Percentiles rank a stretch among this genome's conserved stretches.
Conservation (phyloP, 352 stramenopile species). For the Phytophthora brassicae region DNA sequence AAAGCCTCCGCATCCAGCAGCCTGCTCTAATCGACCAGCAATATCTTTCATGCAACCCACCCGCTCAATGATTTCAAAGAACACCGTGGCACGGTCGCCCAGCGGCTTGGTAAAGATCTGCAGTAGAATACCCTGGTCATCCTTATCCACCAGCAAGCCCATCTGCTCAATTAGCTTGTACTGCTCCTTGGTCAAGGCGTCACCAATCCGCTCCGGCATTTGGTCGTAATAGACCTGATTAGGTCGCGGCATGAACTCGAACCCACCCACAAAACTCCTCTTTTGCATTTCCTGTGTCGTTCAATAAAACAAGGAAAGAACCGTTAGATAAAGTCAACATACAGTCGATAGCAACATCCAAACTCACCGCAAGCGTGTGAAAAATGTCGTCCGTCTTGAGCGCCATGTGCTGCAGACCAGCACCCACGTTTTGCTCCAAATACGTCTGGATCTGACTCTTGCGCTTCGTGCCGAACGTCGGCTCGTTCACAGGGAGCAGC, state of each 20-base stretch:
- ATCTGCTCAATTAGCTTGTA: conserved; percentile 92
- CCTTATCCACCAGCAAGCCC: conserved; percentile 93
- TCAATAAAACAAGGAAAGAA: conserved; percentile 1
- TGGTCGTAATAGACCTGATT: conserved; percentile 91
- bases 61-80: conserved; percentile 94
- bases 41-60: conserved; percentile 87
- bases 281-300: conserved; percentile 64
- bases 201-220: conserved; percentile 79
- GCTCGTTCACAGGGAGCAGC: conserved; percentile 95
- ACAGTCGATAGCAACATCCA: neutral
- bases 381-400: conserved; percentile 97
- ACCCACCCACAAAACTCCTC: conserved; percentile 68
- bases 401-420: conserved; percentile 96
- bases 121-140: conserved; percentile 93
- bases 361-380: conserved; percentile 67
- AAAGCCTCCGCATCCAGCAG: conserved; percentile 84
- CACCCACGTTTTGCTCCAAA: conserved; percentile 94
- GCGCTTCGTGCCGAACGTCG: conserved; percentile 90
- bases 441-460: conserved; percentile 97
- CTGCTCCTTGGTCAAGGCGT: conserved; percentile 80
- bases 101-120: conserved; percentile 93
- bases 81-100: conserved; percentile 84
- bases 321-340: neutral
- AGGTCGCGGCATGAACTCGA: conserved; percentile 88
- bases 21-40: conserved; percentile 72